Evolutionary conservation across 2,329 filamentous ascomycete species (phyloP), one percentile per base, ranked within the genome.

Genomic region (Exophiala dermatitidis): DNA sequence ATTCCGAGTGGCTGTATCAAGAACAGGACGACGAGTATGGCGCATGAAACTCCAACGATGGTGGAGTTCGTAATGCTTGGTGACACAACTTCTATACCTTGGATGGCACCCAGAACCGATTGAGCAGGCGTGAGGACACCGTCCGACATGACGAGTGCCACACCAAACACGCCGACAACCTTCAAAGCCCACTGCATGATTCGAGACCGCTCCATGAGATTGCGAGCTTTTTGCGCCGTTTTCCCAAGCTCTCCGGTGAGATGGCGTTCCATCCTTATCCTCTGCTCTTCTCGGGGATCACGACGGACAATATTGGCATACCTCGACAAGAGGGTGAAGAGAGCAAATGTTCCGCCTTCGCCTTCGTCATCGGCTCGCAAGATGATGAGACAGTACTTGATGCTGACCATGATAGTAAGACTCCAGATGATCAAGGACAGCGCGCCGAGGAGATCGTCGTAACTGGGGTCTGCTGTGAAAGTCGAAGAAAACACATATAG

Each of bases 401-500:
- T 59, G 0, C 77, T 80, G 9, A 80, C 78, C 71, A 81, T 79
- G 58, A 80, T 67, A 9, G 74, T 75, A 26, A 81, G 62, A 2
- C 74, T 69, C 78, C 78, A 81, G 40, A 80, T 71, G 45, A 81
- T 74, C 3, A 81, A 66, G 1, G 78, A 81, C 1, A 80, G 64
- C 0, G 73, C 77, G 3, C 78, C 78, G 19, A 81, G 64, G 1
- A 81, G 65, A 57, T 81, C 75, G 5, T 72, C 65, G 28, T 71
- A 65, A 28, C 63, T 66, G 0, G 76, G 76, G 1, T 69, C 66
- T 3, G 67, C 65, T 28, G 66, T 68, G 59, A 81, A 81, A 1
- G 76, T 78, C 0, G 72, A 74, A 3, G 77, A 80, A 60, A 71
- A 81, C 28, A 81, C 78, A 62, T 81, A 81, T 2, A 81, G 72